These are phyloP conservation scores for Saccharomycopsis selenospora DNA, from an alignment of 805 yeast genomes.

Conservation along the genomic window DNA sequence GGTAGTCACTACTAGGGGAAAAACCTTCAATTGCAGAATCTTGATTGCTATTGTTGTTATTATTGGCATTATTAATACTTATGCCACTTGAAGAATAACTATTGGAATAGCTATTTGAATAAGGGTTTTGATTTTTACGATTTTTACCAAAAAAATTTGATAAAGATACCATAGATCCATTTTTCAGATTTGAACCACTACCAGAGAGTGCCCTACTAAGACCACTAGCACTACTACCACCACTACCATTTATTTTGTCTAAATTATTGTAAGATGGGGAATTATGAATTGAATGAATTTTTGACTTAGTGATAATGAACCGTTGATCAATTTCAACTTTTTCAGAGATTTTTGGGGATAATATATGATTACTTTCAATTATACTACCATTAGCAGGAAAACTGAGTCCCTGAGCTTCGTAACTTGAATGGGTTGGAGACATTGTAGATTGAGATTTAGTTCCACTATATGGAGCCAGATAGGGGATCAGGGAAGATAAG, in stretches of 20 bases:
- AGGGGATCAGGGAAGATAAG: slow-evolving; percentile 18
- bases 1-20: background rate
- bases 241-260: background rate
- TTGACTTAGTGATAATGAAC: slow-evolving; percentile 19
- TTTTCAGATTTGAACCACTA: slow-evolving; percentile 41
- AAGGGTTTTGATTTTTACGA: slow-evolving; percentile 14
- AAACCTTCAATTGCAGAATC: background rate
- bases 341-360: slow-evolving; percentile 17
- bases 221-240: background rate
- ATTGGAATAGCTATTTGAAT: background rate
- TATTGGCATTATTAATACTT: background rate
- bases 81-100: background rate
- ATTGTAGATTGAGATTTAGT: slow-evolving; percentile 4
- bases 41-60: background rate
- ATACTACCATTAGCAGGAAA: slow-evolving; percentile 20
- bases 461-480: slow-evolving; percentile 20
- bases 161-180: slow-evolving; percentile 73
- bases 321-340: slow-evolving; percentile 17
- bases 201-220: background rate
- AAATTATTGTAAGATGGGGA: slow-evolving; percentile 2
- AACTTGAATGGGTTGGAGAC: slow-evolving; percentile 10
- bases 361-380: slow-evolving; percentile 19
- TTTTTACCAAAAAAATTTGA: slow-evolving; percentile 61
- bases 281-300: slow-evolving; percentile 15
- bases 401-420: slow-evolving; percentile 17